Conservation (phyloP, 2,329 filamentous ascomycete species). For the Pseudogymnoascus verrucosus region DNA sequence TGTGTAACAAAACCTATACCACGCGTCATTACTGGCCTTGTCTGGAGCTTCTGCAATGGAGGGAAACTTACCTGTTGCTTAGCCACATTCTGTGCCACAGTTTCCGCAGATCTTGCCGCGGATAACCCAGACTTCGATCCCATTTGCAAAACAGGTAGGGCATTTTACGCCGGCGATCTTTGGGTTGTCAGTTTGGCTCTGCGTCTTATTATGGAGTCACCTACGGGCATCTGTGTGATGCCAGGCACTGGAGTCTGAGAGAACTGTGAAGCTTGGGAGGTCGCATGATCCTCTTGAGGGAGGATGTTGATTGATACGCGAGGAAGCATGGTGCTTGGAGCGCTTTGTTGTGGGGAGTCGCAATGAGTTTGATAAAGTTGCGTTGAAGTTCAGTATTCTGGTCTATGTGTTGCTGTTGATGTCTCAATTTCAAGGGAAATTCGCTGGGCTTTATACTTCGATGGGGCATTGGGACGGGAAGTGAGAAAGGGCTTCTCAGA, state of each 20-base stretch:
- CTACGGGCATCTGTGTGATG: not conserved
- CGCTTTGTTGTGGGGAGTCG: not conserved
- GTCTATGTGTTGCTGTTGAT: not conserved
- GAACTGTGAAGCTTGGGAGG: not conserved
- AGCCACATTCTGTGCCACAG: conserved; percentile 40
- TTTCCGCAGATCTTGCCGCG: conserved; percentile 43
- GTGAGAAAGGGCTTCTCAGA: not conserved
- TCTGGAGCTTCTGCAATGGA: not conserved
- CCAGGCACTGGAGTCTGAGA: not conserved
- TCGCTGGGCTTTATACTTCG: not conserved
- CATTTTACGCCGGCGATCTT: conserved; percentile 44
- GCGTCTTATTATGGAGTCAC: not conserved
- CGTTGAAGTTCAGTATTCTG: not conserved
- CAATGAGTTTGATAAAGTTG: not conserved
- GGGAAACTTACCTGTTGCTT: conserved; percentile 2
- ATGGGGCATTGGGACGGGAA: not conserved
- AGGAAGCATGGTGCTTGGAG: not conserved
- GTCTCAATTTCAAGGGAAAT: not conserved
- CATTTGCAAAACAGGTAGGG: conserved; percentile 41
- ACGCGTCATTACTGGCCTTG: not conserved
- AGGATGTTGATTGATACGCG: not conserved
- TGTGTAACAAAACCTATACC: not conserved
- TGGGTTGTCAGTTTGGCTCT: not conserved
- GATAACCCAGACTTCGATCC: conserved; percentile 49
- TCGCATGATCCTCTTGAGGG: not conserved